phyloP scores from a whole-genome alignment of 2,329 filamentous ascomycete species.

The Epichloe elymi region DNA sequence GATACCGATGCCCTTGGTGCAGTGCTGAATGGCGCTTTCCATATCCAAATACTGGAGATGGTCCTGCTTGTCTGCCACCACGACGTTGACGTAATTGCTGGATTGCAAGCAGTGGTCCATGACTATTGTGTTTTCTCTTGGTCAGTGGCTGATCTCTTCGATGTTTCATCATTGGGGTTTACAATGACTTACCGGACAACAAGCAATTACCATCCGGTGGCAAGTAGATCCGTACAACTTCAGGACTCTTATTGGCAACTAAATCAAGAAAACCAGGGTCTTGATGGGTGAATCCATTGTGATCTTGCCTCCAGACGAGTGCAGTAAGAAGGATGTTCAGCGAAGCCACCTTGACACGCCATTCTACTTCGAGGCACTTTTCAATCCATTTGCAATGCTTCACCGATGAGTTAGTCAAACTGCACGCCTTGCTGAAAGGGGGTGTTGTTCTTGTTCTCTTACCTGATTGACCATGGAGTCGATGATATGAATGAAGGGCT shows the following conservation, averaged over 20 bases:
- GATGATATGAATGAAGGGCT: slow-evolving; percentile 72
- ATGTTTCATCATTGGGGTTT: neutral
- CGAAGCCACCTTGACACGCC: slow-evolving; percentile 59
- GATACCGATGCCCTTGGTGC: slow-evolving; percentile 66
- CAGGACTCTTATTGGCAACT: slow-evolving; percentile 66
- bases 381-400: slow-evolving; percentile 74
- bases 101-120: slow-evolving; percentile 65
- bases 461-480: slow-evolving; percentile 74
- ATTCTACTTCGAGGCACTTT: slow-evolving; percentile 67
- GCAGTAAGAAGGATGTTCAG: slow-evolving; percentile 70
- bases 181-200: slow-evolving; percentile 34
- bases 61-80: slow-evolving; percentile 69
- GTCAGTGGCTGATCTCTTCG: neutral
- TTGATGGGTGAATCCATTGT: slow-evolving; percentile 75
- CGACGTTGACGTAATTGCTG: slow-evolving; percentile 67
- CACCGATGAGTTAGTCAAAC: slow-evolving; percentile 5
- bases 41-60: slow-evolving; percentile 65
- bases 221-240: slow-evolving; percentile 69
- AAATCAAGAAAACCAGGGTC: slow-evolving; percentile 72
- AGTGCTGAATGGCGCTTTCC: slow-evolving; percentile 60
- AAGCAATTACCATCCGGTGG: slow-evolving; percentile 70
- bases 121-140: slow-evolving; percentile 20
- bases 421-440: neutral
- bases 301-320: slow-evolving; percentile 71
- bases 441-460: slow-evolving; percentile 7